Base-by-base conservation (phyloP, 164 flowering plant genomes). In the Umbellularia californica region DNA sequence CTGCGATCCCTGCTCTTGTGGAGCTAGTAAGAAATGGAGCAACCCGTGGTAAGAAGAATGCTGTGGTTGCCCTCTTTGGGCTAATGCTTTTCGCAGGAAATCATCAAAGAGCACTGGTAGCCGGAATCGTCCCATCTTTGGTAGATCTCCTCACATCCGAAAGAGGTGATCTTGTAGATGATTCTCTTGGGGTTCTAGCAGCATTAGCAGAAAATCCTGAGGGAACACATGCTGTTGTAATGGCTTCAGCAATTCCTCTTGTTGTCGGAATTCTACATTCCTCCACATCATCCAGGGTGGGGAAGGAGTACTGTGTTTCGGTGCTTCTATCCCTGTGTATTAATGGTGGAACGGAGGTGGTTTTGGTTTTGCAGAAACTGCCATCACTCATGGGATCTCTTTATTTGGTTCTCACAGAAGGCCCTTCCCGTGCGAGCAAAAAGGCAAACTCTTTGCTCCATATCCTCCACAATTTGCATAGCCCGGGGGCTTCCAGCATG, bases 271-370 rank as follows among this genome's bases (percentile, higher is more conserved):
- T 76, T 25, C 22, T 91, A 58, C 70, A 70, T 22, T 74, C 84
- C 2, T 70, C 82, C 2, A 30, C 83, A 1, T 85, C 83, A 1
- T 85, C 90, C 5, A 70, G 80, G 23, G 63, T 82, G 0, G 87
- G 77, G 58, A 89, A 84, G 58, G 97, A 94, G 82, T 83, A 86
- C 68, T 89, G 90, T 68, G 94, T 82, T 64, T 90, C 96, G 1
- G 65, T 82, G 2, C 72, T 94, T 77, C 77, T 87, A 19, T 83
- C 88, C 11, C 35, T 91, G 60, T 85, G 95, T 78, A 72, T 35
- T 62, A 83, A 87, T 68, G 85, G 90, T 3, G 94, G 95, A 4
- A 58, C n/a, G 0, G 91, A 86, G 35, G 92, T 84, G 74, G 79
- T 86, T 4, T 70, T 82, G 0, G 74, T n/a, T 35, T 72, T 92